Base-by-base conservation (phyloP, 2,329 filamentous ascomycete species). In the Pseudogymnoascus sp. region DNA sequence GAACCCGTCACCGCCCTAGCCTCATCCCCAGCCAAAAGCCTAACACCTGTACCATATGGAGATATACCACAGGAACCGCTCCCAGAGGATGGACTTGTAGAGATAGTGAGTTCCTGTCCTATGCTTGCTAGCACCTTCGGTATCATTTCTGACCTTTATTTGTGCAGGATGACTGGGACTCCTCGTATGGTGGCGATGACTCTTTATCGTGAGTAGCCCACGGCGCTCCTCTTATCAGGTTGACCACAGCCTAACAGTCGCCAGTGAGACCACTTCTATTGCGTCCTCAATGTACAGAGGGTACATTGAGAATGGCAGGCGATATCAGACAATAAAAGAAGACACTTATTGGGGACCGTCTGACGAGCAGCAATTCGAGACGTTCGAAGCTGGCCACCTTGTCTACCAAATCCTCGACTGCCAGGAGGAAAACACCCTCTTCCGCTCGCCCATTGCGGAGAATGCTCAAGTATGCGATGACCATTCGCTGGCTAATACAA, bases 231-330 rank as follows among this genome's bases (percentile, higher is more conserved):
- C 5, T 52, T 29, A 21, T 21, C 7, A 29, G 7, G 31, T 31
- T 29, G 42, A 35, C 10, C 10, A 4, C 31, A 13, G 1, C 4
- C 35, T 62, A 13, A 62, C 45, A 58, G 61, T 45, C 36, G n/a
- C n/a, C 63, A 67, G 65, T 42, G 68, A 70, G 25, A 69, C 68
- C 8, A 71, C 69, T 13, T 71, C 69, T 4, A 63, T 71, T 52
- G 62, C 60, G 15, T 69, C 69, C 29, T 65, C 65, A 21, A 58
- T 70, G 18, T 67, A 67, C 42, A 64, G 65, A 48, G 69, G 68
- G 12, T 62, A 67, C 4, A 65, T 69, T 39, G 64, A 68, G 52
- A 69, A 70, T 64, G 69, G 69, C 29, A 64, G 69, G 62, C 62
- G 66, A 63, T 71, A 71, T 48, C 67, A 69, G 48, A 66, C 62